Evolutionary conservation across 2,329 filamentous ascomycete species (phyloP).

Genomic region (Fusarium brachygibbosum): DNA sequence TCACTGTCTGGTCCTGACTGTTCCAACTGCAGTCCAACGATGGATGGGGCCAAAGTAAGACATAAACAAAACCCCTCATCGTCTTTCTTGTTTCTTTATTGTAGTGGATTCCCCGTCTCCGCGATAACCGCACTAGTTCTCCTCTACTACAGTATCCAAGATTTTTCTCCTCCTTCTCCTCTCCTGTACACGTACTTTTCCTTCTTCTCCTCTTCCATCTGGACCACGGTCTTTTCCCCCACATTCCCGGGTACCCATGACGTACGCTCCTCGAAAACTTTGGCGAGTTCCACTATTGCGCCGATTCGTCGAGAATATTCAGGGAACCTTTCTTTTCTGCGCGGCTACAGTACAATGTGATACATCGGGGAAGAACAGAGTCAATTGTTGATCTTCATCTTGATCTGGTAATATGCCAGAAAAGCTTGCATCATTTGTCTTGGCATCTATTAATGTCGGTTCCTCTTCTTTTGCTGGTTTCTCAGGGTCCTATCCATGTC

Average conservation of each 20-base stretch:
- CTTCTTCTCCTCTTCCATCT: constrained; percentile 31
- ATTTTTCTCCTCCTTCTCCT: constrained; percentile 21
- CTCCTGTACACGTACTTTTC: constrained; percentile 6
- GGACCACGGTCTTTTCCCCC: constrained; percentile 31
- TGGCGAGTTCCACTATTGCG: constrained; percentile 28
- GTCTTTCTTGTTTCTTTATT: neutral
- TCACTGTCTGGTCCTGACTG: neutral
- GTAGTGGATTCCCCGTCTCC: constrained; percentile 16
- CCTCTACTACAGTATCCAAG: constrained; percentile 18
- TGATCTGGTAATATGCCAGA: constrained; percentile 7
- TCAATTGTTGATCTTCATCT: constrained; percentile 25
- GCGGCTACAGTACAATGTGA: neutral
- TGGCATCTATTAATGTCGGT: constrained; percentile 33
- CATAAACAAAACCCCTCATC: constrained; percentile 33
- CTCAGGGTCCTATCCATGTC: constrained; percentile 16
- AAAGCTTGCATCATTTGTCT: constrained; percentile 22
- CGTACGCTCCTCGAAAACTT: constrained; percentile 26
- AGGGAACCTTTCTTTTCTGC: constrained; percentile 4
- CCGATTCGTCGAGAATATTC: constrained; percentile 28
- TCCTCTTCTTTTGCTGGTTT: neutral
- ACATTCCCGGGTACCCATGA: constrained; percentile 36
- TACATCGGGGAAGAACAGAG: constrained; percentile 1
- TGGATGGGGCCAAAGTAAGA: neutral
- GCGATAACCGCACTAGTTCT: constrained; percentile 38
- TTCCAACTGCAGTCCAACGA: neutral